These are phyloP conservation scores for Podaxis sp. DNA, from an alignment of 768 basidiomycete genomes.

Conservation along the genomic window DNA sequence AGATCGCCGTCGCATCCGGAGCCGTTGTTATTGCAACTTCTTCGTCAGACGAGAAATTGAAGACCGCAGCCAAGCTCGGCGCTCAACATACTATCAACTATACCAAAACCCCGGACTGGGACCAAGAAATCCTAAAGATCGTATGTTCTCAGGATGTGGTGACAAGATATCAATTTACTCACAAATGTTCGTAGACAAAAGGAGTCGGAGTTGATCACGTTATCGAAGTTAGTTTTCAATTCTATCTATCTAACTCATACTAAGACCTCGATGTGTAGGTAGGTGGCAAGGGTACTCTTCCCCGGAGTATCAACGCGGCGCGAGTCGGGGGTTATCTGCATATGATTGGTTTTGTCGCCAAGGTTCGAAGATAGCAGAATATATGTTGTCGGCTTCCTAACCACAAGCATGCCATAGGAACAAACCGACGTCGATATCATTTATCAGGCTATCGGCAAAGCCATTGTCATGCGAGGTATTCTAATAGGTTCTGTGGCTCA, in stretches of 20 bases:
- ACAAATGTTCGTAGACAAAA: slow-evolving; percentile 29
- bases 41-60: slow-evolving; percentile 63
- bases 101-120: slow-evolving; percentile 56
- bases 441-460: slow-evolving; percentile 34
- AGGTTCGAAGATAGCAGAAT: slow-evolving; percentile 24
- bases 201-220: slow-evolving; percentile 39
- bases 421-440: slow-evolving; percentile 28
- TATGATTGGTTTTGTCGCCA: slow-evolving; percentile 51
- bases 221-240: slow-evolving; percentile 32
- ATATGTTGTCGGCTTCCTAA: not conserved
- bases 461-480: slow-evolving; percentile 48
- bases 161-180: not conserved
- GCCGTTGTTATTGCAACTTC: slow-evolving; percentile 68
- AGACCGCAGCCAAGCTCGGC: slow-evolving; percentile 51
- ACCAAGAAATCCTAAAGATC: slow-evolving; percentile 45
- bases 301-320: slow-evolving; percentile 39
- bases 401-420: not conserved
- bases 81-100: slow-evolving; percentile 63
- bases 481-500: slow-evolving; percentile 59
- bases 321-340: slow-evolving; percentile 44
- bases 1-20: slow-evolving; percentile 62
- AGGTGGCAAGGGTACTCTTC: slow-evolving; percentile 52
- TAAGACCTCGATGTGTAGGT: slow-evolving; percentile 38
- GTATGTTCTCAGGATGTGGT: slow-evolving; percentile 26
- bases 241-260: too few species aligned